Base-by-base conservation (phyloP, 352 stramenopile species). In the Paralagenidium karlingii region DNA sequence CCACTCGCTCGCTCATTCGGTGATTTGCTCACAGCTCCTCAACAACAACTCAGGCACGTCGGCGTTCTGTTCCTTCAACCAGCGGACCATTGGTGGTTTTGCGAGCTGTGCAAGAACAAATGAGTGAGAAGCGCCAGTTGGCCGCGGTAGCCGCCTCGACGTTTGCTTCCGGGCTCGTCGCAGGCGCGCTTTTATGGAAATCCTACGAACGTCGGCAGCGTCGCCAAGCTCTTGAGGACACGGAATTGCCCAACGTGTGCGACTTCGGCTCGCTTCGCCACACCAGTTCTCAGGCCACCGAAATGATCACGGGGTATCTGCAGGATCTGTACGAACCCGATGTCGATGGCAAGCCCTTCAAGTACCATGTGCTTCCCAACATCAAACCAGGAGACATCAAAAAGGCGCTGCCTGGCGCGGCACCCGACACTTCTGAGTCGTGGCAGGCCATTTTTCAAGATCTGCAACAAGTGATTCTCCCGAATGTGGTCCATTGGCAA, bases 401-500 rank as follows among this genome's bases (percentile, higher is more conserved):
- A 26, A 32, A 37, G 8, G 45, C 58, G 30, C 49, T 86, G 24
- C 66, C 68, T 4, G 24, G n/a, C 11, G 30, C 32, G 7, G 75
- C 63, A 22, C 73, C 68, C 1, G 67, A 81, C 25, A 38, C 57
- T 28, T 58, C 63, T 9, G 63, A 83, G 49, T 62, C 55, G 24
- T 82, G 75, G 53, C 54, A 53, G 15, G 52, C 58, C 16, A 82
- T 83, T 49, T 80, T 82, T 58, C 48, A 52, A 20, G 68, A 81
- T 47, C 49, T 58, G 8, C 53, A 79, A 42, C 26, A 59, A 22
- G 58, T 80, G 38, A 78, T 86, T 25, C 52, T 86, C 39, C 73
- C 73, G 0, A 64, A 57, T 10, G 52, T 86, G 16, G 81, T 67
- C 10, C 68, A 86, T 51, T 86, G 73, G 73, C 55, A 66, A 39